phyloP scores from a whole-genome alignment of 1,284 basidiomycete genomes.

The Exobasidium rhododendri region DNA sequence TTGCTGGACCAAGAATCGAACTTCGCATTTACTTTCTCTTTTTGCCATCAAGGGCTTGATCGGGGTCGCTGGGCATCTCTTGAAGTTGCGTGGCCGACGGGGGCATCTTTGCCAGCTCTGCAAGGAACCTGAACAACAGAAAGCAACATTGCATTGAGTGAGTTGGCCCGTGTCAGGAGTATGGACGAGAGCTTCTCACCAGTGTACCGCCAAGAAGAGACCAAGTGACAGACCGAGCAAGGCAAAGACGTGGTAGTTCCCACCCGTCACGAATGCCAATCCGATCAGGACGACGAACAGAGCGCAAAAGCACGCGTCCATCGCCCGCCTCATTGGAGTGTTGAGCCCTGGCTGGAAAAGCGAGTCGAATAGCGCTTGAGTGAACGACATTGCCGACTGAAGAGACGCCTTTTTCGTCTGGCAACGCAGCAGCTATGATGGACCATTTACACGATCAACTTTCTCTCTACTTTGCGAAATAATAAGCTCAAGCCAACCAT shows the following conservation, averaged over 20 bases:
- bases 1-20: too few species aligned
- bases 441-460: too few species aligned
- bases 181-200: conserved; percentile 38
- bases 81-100: conserved; percentile 29
- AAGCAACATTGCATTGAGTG: not conserved
- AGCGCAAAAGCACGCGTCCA: conserved; percentile 56
- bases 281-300: conserved; percentile 51
- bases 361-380: conserved; percentile 33
- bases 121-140: conserved; percentile 29
- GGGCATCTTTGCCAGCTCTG: conserved; percentile 34
- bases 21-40: conserved; percentile 4
- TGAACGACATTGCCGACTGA: conserved; percentile 9
- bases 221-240: conserved; percentile 49
- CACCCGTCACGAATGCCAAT: conserved; percentile 48
- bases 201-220: conserved; percentile 54
- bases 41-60: not conserved
- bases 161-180: conserved; percentile 3
- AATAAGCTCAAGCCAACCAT: too few species aligned
- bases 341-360: conserved; percentile 49
- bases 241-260: conserved; percentile 54
- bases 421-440: too few species aligned
- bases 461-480: too few species aligned
- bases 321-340: conserved; percentile 40
- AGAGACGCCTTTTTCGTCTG: too few species aligned
- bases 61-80: conserved; percentile 28